Conservation (phyloP, 2,329 filamentous ascomycete species). For the Elsinoe batatas region DNA sequence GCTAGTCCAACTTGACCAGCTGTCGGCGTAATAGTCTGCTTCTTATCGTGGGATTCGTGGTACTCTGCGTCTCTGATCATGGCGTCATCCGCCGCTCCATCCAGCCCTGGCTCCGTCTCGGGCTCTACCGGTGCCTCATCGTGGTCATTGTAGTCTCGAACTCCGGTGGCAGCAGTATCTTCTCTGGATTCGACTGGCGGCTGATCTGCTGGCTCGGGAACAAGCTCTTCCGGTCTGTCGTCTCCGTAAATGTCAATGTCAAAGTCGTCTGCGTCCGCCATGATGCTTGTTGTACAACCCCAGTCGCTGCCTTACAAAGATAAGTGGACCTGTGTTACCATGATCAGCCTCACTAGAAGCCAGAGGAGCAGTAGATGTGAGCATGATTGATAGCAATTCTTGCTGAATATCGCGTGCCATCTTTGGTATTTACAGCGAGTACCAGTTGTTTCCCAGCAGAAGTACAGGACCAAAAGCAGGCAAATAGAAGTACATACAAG, state of each 20-base stretch:
- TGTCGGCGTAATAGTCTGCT: conserved; percentile 21
- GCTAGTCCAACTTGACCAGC: not conserved
- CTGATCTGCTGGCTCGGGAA: conserved; percentile 9
- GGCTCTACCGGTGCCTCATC: conserved; percentile 20
- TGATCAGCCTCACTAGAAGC: not conserved
- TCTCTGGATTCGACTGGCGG: conserved; percentile 13
- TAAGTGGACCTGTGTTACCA: not conserved
- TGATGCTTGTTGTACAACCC: not conserved
- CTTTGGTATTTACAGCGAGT: not conserved
- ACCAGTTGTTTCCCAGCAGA: not conserved
- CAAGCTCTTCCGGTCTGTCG: conserved; percentile 30
- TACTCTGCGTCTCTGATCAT: conserved; percentile 14
- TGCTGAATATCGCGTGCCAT: not conserved
- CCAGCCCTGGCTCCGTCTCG: conserved; percentile 15
- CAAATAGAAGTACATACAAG: not conserved
- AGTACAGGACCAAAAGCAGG: no score
- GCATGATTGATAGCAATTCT: not conserved
- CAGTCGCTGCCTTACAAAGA: not conserved
- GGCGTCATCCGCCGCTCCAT: not conserved
- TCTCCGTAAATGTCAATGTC: conserved; percentile 63
- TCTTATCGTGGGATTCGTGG: conserved; percentile 18
- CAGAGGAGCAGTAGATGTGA: not conserved
- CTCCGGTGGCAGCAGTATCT: conserved; percentile 22
- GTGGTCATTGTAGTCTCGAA: conserved; percentile 20
- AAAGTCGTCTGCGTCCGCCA: conserved; percentile 57